A percentile compares a stretch with the other conserved stretches of the same genome.
These are phyloP conservation scores for Prototheca wickerhamii DNA, from an alignment of 163 green algal genomes.

Conservation along the genomic window DNA sequence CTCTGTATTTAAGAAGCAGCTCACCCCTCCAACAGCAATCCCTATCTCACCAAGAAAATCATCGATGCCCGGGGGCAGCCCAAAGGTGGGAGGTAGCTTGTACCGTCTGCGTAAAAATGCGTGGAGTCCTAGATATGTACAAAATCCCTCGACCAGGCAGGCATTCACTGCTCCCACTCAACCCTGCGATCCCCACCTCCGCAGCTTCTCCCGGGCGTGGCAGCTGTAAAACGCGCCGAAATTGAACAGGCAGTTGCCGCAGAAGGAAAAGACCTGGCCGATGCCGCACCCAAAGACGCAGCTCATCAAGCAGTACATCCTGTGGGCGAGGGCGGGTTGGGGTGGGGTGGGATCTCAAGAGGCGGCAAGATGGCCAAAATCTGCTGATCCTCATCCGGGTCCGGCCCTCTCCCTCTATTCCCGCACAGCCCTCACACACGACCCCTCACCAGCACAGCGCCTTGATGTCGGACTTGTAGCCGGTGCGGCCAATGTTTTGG, in stretches of 20 bases:
- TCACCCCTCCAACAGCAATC: too few relatives aligned
- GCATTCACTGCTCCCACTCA: background rate
- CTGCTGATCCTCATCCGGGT: too few relatives aligned
- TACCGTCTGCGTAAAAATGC: conserved; percentile 36
- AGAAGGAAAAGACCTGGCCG: conserved; percentile 30
- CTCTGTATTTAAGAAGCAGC: too few relatives aligned
- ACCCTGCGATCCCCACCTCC: conserved; percentile 8
- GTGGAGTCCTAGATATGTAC: too few relatives aligned
- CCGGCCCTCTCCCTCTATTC: too few relatives aligned
- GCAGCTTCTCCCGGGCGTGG: conserved; percentile 36
- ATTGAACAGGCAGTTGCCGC: conserved; percentile 33
- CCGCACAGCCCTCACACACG: background rate
- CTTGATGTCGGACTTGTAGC: conserved; percentile 32
- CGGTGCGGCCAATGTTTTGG: conserved; percentile 13
- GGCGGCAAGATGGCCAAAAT: too few relatives aligned
- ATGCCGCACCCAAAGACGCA: conserved; percentile 27
- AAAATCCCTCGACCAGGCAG: background rate
- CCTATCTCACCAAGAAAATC: conserved; percentile 24
- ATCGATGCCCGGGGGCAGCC: conserved; percentile 35
- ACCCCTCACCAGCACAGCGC: conserved; percentile 23
- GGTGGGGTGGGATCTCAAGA: too few relatives aligned
- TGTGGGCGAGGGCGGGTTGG: background rate
- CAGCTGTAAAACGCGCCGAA: conserved; percentile 37
- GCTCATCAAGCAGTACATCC: conserved; percentile 24
- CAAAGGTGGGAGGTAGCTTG: conserved; percentile 35